A percentile compares a stretch with the other conserved stretches of the same genome.
phyloP scores from a whole-genome alignment of 495 filamentous ascomycete genomes.

The Chlorociboria aeruginascens region DNA sequence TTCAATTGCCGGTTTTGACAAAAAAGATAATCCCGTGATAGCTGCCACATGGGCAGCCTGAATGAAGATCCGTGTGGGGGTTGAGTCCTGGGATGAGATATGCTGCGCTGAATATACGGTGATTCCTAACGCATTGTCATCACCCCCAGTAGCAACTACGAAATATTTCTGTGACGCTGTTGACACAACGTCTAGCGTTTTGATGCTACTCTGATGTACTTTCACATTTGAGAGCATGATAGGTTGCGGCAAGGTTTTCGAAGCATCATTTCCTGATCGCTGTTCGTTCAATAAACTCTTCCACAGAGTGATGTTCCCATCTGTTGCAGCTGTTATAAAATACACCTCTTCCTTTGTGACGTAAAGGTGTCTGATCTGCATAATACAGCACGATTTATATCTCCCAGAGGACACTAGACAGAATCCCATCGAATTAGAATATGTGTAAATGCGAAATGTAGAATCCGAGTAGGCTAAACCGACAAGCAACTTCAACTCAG shows the following conservation, averaged over 20 bases:
- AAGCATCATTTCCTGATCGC: not conserved
- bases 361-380: slow-evolving; percentile 39
- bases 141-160: slow-evolving; percentile 63
- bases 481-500: slow-evolving; percentile 39
- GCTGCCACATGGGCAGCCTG: slow-evolving; percentile 70
- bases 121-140: slow-evolving; percentile 67
- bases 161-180: slow-evolving; percentile 11
- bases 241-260: slow-evolving; percentile 5
- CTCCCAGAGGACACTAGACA: slow-evolving; percentile 39
- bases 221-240: slow-evolving; percentile 18
- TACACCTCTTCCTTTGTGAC: slow-evolving; percentile 16
- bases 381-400: slow-evolving; percentile 75
- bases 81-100: not conserved
- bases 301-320: slow-evolving; percentile 34
- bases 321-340: slow-evolving; percentile 38
- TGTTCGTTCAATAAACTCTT: not conserved
- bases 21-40: slow-evolving; percentile 50
- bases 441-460: slow-evolving; percentile 52
- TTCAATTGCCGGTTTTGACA: slow-evolving; percentile 18
- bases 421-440: slow-evolving; percentile 38
- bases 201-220: slow-evolving; percentile 69
- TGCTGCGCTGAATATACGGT: slow-evolving; percentile 18
- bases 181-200: slow-evolving; percentile 31
- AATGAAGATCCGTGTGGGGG: slow-evolving; percentile 30
- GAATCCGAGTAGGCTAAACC: slow-evolving; percentile 71